phyloP scores from a whole-genome alignment of 78 protist genomes.

The Blattamonas nauphoetae region DNA sequence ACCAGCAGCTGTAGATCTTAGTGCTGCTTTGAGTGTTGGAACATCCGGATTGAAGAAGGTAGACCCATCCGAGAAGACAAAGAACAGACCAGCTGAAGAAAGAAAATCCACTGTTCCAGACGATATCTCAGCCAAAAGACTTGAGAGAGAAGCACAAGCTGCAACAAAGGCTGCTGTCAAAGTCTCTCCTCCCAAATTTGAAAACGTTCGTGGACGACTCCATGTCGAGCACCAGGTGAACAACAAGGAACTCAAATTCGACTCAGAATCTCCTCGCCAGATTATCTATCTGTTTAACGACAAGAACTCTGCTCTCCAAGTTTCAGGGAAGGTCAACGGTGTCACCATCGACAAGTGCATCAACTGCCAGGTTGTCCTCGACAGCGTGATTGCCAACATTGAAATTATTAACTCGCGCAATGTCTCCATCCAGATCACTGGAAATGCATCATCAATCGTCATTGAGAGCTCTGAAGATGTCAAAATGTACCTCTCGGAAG shows the following conservation, averaged over 20 bases:
- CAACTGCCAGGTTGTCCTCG: background rate
- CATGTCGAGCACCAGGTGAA: background rate
- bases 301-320: background rate
- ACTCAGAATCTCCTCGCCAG: background rate
- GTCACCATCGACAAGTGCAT: background rate
- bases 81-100: background rate
- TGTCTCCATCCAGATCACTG: background rate
- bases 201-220: too few relatives aligned
- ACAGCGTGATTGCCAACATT: background rate
- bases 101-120: background rate
- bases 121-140: background rate
- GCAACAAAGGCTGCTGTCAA: background rate
- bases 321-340: background rate
- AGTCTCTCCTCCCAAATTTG: background rate
- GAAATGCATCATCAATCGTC: background rate
- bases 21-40: too few relatives aligned
- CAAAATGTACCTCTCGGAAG: background rate
- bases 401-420: background rate
- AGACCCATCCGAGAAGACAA: background rate
- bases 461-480: background rate
- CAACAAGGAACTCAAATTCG: background rate
- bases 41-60: background rate
- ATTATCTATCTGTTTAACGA: background rate
- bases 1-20: too few relatives aligned
- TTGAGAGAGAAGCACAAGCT: background rate